These are phyloP conservation scores for Blastobotrys peoriensis DNA, from an alignment of 805 yeast species.

Conservation along the genomic window DNA sequence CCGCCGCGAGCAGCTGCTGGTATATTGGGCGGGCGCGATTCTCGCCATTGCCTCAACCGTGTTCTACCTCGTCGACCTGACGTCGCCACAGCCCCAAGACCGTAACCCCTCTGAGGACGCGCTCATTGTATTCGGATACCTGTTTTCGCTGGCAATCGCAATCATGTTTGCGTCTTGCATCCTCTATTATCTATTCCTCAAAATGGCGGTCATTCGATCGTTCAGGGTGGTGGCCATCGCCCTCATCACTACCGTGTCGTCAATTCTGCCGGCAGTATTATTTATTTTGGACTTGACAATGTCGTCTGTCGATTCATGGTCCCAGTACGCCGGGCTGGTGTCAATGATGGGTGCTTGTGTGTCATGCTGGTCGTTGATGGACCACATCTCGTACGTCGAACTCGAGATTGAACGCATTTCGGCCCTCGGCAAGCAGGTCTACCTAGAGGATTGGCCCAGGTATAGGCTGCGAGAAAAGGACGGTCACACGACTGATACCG, in stretches of 20 bases:
- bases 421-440: slow-evolving; percentile 19
- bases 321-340: slow-evolving; percentile 10
- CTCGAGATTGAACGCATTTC: slow-evolving; percentile 9
- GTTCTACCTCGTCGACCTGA: slow-evolving; percentile 11
- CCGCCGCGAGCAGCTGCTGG: slow-evolving; percentile 14
- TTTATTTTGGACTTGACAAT: slow-evolving; percentile 19
- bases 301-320: slow-evolving; percentile 15
- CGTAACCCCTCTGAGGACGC: slow-evolving; percentile 17
- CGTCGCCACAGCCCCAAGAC: slow-evolving; percentile 10
- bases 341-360: slow-evolving; percentile 15
- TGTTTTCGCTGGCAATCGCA: slow-evolving; percentile 20
- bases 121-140: slow-evolving; percentile 19
- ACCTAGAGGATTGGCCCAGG: slow-evolving; percentile 14
- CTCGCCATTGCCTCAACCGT: slow-evolving; percentile 10
- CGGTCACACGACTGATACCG: no score
- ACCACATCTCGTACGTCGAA: slow-evolving; percentile 16
- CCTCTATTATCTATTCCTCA: slow-evolving; percentile 7
- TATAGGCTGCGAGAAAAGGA: not conserved
- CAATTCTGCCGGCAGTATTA: slow-evolving; percentile 15
- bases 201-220: not conserved
- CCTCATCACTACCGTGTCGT: slow-evolving; percentile 11
- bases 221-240: slow-evolving; percentile 8
- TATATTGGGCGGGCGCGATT: slow-evolving; percentile 13
- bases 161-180: slow-evolving; percentile 18
- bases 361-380: slow-evolving; percentile 20